Evolutionary conservation across 2,329 filamentous ascomycete species (phyloP).

Genomic region (Mycosphaerella sp.): DNA sequence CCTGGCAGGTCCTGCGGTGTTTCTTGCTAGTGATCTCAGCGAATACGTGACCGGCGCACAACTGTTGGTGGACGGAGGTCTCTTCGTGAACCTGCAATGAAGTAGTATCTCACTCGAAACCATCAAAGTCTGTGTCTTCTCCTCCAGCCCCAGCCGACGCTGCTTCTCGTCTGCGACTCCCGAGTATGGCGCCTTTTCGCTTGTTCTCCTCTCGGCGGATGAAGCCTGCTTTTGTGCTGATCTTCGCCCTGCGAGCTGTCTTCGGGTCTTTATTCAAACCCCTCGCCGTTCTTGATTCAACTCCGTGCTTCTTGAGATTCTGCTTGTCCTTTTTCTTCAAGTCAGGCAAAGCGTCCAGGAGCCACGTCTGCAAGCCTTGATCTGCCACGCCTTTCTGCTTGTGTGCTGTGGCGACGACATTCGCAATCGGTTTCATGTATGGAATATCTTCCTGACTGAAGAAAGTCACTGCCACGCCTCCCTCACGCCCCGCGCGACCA

Average conservation of each 20-base stretch:
- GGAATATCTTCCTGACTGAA: conserved; percentile 95
- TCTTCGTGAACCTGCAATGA: conserved; percentile 84
- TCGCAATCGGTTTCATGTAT: conserved; percentile 83
- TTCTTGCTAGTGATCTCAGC: conserved; percentile 73
- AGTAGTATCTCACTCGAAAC: conserved; percentile 34
- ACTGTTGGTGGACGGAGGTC: conserved; percentile 76
- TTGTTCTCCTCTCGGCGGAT: conserved; percentile 65
- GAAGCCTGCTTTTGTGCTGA: conserved; percentile 77
- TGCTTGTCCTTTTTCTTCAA: conserved; percentile 79
- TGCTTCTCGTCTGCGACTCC: conserved; percentile 31
- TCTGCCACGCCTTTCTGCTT: conserved; percentile 49
- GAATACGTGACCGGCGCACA: conserved; percentile 78
- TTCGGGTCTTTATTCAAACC: conserved; percentile 37
- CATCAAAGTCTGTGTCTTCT: conserved; percentile 38
- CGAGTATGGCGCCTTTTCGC: conserved; percentile 38
- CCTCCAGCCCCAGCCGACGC: conserved; percentile 17
- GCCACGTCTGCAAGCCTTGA: conserved; percentile 69
- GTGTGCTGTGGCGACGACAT: conserved; percentile 81
- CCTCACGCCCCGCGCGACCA: conserved; percentile 77
- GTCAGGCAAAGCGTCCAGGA: conserved; percentile 78
- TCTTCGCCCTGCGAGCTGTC: conserved; percentile 54
- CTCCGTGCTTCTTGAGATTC: conserved; percentile 72
- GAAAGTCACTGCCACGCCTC: conserved; percentile 84
- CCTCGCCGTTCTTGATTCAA: conserved; percentile 58
- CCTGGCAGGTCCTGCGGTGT: conserved; percentile 76